Conservation (phyloP, 768 basidiomycete species). For the Leccinum broughii region DNA sequence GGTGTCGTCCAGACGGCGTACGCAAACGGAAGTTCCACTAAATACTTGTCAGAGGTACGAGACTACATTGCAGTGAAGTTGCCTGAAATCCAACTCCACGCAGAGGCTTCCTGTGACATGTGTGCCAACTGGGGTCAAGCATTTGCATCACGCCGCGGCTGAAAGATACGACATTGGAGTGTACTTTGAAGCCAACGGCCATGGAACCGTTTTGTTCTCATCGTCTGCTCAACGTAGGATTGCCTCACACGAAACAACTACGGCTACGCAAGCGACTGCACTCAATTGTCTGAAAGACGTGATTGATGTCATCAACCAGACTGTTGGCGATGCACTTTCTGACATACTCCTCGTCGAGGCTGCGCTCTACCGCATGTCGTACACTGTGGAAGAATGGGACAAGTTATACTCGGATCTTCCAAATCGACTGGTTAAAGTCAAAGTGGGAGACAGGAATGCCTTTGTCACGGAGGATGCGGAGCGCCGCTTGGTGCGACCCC, state of each 20-base stretch:
- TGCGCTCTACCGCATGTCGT: constrained; percentile 86
- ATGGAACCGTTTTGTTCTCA: constrained; percentile 97
- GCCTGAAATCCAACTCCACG: constrained; percentile 8
- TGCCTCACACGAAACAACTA: constrained; percentile 64
- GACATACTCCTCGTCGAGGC: constrained; percentile 95
- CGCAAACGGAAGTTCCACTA: constrained; percentile 96
- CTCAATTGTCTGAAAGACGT: constrained; percentile 76
- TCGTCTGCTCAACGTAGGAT: constrained; percentile 65
- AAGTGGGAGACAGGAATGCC: constrained; percentile 74
- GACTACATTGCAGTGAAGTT: not conserved
- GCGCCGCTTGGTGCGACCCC: constrained; percentile 78
- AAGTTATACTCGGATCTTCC: constrained; percentile 91
- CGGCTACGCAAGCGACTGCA: constrained; percentile 80
- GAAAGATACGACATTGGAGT: constrained; percentile 92
- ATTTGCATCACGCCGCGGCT: constrained; percentile 96
- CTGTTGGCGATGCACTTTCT: constrained; percentile 95
- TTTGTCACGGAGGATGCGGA: constrained; percentile 96
- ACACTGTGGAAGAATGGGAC: constrained; percentile 87
- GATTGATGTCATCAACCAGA: constrained; percentile 90
- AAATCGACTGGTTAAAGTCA: constrained; percentile 92
- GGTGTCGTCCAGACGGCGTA: constrained; percentile 99
- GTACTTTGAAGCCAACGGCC: constrained; percentile 99
- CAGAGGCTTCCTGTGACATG: constrained; percentile 94
- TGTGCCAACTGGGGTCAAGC: constrained; percentile 95
- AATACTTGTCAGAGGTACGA: constrained; percentile 79